These are phyloP conservation scores for Helminthosporium solani DNA, from an alignment of 2,329 filamentous ascomycete genomes.

Conservation along the genomic window DNA sequence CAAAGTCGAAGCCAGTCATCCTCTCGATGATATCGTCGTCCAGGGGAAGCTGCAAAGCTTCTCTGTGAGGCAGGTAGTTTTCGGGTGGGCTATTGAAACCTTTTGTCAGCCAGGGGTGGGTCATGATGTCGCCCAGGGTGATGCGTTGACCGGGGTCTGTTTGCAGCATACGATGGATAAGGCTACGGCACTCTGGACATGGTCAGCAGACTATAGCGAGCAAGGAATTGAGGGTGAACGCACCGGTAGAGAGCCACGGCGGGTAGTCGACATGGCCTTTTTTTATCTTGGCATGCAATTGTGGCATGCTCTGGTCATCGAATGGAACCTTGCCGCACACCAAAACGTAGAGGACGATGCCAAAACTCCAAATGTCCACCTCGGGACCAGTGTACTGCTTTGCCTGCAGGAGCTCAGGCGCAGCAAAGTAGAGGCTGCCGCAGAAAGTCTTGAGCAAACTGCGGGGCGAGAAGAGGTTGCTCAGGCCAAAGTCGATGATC, in stretches of 20 bases:
- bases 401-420: conserved; percentile 89
- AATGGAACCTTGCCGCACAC: conserved; percentile 98
- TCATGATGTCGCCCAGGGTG: conserved; percentile 87
- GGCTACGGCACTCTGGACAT: conserved; percentile 78
- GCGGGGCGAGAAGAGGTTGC: conserved; percentile 88
- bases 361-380: conserved; percentile 98
- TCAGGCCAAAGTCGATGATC: conserved; percentile 97
- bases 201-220: conserved; percentile 6
- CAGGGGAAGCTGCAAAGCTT: conserved; percentile 80
- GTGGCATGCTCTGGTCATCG: conserved; percentile 98
- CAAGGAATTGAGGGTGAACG: conserved; percentile 29
- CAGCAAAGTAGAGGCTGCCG: conserved; percentile 95
- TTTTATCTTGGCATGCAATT: conserved; percentile 97
- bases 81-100: conserved; percentile 84
- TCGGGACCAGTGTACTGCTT: conserved; percentile 94
- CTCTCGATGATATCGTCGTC: conserved; percentile 81
- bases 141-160: conserved; percentile 88
- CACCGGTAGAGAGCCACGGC: conserved; percentile 86
- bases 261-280: conserved; percentile 95
- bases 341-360: conserved; percentile 93
- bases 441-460: conserved; percentile 93
- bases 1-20: conserved; percentile 99
- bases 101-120: conserved; percentile 93
- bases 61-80: conserved; percentile 80
- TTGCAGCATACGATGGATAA: conserved; percentile 93